Evolutionary conservation across 1,284 basidiomycete species (phyloP).

Genomic region (Boletus semigastroideus): DNA sequence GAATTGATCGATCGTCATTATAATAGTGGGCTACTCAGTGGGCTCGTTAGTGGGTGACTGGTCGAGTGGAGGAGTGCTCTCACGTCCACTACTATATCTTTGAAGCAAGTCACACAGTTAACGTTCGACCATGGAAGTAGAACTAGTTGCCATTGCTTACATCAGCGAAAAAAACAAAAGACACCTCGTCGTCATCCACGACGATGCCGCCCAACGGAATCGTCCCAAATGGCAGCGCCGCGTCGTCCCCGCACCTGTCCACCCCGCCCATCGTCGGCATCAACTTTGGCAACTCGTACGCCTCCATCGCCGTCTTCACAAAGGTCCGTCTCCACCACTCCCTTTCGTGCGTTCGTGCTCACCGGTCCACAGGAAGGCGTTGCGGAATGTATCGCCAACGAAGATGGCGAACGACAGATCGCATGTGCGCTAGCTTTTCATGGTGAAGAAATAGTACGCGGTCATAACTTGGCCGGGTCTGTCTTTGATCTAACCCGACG

Average conservation of each 20-base stretch:
- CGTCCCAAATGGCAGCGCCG: conserved; percentile 41
- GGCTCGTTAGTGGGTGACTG: too few relatives aligned
- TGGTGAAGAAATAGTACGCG: conserved; percentile 82
- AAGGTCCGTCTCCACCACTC: conserved; percentile 57
- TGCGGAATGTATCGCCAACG: conserved; percentile 95
- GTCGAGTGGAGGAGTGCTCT: too few relatives aligned
- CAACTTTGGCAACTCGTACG: conserved; percentile 96
- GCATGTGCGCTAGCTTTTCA: conserved; percentile 93
- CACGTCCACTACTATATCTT: too few relatives aligned
- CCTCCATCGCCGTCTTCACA: conserved; percentile 93
- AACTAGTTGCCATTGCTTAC: too few relatives aligned
- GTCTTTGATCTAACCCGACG: conserved; percentile 1
- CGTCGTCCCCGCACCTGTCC: conserved; percentile 34
- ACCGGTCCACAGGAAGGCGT: conserved; percentile 51
- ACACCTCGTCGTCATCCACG: too few relatives aligned
- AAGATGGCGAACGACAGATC: conserved; percentile 98
- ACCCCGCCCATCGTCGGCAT: conserved; percentile 78
- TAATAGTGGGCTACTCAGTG: too few relatives aligned
- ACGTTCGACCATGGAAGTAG: too few relatives aligned
- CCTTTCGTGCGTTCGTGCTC: not conserved
- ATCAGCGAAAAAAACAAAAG: conserved; percentile 10
- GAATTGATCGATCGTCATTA: too few relatives aligned
- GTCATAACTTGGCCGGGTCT: conserved; percentile 13
- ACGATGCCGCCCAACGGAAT: conserved; percentile 28
- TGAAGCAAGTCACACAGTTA: too few relatives aligned